Percentiles rank a stretch among this genome's conserved stretches.
Conservation (phyloP, 805 yeast genomes). For the Brettanomyces anomalus region DNA sequence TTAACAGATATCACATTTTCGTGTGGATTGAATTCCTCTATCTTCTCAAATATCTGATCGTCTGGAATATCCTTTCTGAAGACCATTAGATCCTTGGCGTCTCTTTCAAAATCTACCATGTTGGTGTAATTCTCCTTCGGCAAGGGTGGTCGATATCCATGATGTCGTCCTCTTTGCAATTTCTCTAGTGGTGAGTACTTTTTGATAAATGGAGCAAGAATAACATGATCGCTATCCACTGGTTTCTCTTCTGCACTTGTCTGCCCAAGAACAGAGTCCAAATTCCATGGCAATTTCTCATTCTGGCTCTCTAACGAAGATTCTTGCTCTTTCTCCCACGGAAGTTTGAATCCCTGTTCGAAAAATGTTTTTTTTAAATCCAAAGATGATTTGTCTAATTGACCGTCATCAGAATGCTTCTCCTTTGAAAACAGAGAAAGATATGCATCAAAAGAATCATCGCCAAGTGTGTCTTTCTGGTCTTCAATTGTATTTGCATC, state of each 20-base stretch:
- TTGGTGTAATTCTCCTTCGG: slow-evolving; percentile 5
- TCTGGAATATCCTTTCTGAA: slow-evolving; percentile 18
- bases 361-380: too few species aligned
- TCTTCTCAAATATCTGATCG: slow-evolving; percentile 16
- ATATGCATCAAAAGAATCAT: too few species aligned
- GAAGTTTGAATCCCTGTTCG: background rate
- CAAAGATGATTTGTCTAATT: too few species aligned
- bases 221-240: slow-evolving; percentile 11
- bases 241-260: background rate
- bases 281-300: slow-evolving; percentile 9
- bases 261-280: background rate
- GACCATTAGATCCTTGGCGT: slow-evolving; percentile 20
- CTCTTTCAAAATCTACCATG: slow-evolving; percentile 21
- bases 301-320: background rate
- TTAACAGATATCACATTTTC: slow-evolving; percentile 12
- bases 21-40: slow-evolving; percentile 22
- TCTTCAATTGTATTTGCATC: too few species aligned
- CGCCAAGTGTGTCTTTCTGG: too few species aligned
- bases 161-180: slow-evolving; percentile 4
- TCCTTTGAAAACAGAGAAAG: too few species aligned
- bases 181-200: slow-evolving; percentile 14
- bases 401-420: too few species aligned
- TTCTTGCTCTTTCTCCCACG: slow-evolving; percentile 1
- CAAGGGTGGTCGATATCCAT: background rate
- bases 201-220: slow-evolving; percentile 18